Evolutionary conservation across 805 yeast species (phyloP), one percentile per base, ranked within the genome.

Genomic region (Clavispora asparagi): DNA sequence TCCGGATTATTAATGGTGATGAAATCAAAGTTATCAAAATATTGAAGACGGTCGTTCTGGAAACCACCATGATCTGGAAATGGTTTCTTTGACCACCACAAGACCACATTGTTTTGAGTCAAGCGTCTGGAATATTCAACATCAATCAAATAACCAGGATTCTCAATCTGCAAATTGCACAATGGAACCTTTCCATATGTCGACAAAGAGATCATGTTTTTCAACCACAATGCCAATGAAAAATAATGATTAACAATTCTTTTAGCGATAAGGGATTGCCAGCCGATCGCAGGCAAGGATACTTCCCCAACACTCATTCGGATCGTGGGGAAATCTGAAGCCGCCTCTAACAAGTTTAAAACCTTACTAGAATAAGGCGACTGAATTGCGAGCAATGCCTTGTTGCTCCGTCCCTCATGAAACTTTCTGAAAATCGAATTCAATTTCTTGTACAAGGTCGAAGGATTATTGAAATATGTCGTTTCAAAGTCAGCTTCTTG

Each of bases 41-140:
- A 81, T 19, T 71, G 68, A 19, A 71, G 52, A 9, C 68, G 70
- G 56, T 86, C 94, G 55, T 76, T 78, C 61, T 89, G 91, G 38
- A 69, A 59, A 0, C 96, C 96, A 28, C 96, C 97, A 57, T 79
- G 83, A 58, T 89, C 97, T 0, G 97, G 92, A 39, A 77, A 64
- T 0, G 92, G 86, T 16, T 74, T 73, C 4, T 83, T 79, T 0
- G 96, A 87, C 98, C 99, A 94, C 98, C 99, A 94, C 28, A 95
- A 68, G 6, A 92, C 84, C 36, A 87, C 78, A 49, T 82, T 79
- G 41, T 79, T 78, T 40, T 80, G 74, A 16, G 71, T 71, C 46
- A 94, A 73, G 43, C 82, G 74, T 57, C 99, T 74, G 0, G 98
- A 95, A 63, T 88, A 94, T 45, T 82, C 82, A 37, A 92, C 76